Evolutionary conservation across 352 stramenopile genomes (phyloP), one percentile per base, ranked within the genome.

Genomic region (Pythium diclinum): DNA sequence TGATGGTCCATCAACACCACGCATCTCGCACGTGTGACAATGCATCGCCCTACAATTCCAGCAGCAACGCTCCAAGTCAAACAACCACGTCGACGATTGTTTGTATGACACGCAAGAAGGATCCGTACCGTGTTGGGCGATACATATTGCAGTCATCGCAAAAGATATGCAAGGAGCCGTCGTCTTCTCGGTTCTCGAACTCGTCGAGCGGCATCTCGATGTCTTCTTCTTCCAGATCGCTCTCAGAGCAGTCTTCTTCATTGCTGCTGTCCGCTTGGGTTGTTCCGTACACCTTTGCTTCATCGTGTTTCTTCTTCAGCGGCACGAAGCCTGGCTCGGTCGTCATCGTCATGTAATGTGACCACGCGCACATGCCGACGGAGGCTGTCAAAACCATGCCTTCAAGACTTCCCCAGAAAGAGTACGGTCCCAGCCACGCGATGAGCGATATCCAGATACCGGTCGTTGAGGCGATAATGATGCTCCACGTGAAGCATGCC

Each of bases 1-100:
- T 95, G 87, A 42, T 95, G 87, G 63, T 95, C 87, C 61, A 91
- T 81, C 10, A 95, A 71, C 17, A 92, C 74, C 44, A 95, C 75
- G 59, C 87, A 95, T n/a, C 79, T 84, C 70, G 59, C 87, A 95
- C 0, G 81, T 90, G 61, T 83, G 68, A 62, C 87, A 95, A 54
- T 95, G 87, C 56, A 81, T 78, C 11, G 84, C 84, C 67, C 87
- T 95, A 52, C 7, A 32, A 10, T 34, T 65, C 40, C 60, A n/a
- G 56, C n/a, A n/a, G 25, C 25, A 28, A 28, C 4, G 25, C 25
- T 3, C 25, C 25, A 28, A 28, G 19, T 23, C 53, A 42, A n/a
- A 36, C 9, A 21, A 11, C 28, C 36, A 52, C 17, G 5, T n/a
- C 51, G 0, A 40, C 14, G 1, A 21, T 38, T 53, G 17, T 14